Percentiles rank a stretch among this genome's conserved stretches.
Evolutionary conservation across 2,329 filamentous ascomycete species (phyloP).

Genomic region (Colletotrichum australisinense): DNA sequence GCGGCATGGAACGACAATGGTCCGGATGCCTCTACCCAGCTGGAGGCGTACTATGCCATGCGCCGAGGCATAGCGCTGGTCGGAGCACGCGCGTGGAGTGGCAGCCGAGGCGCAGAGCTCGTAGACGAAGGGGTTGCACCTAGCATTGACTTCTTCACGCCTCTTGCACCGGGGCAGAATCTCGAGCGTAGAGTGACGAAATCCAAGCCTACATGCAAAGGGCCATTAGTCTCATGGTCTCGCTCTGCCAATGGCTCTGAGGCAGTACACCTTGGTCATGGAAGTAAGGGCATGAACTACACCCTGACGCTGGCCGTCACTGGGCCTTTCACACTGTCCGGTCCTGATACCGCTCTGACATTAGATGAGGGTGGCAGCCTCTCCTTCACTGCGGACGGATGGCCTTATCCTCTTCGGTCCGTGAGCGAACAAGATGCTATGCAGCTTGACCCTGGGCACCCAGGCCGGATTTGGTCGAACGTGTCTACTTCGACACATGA

Average conservation of each 20-base stretch:
- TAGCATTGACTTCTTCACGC: slow-evolving; percentile 50
- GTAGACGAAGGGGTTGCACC: slow-evolving; percentile 39
- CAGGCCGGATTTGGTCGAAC: slow-evolving; percentile 65
- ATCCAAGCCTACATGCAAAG: background rate
- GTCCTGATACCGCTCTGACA: slow-evolving; percentile 2
- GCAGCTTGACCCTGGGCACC: slow-evolving; percentile 58
- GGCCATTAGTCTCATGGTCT: slow-evolving; percentile 47
- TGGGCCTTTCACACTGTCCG: background rate
- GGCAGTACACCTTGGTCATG: slow-evolving; percentile 42
- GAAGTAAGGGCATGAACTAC: slow-evolving; percentile 59
- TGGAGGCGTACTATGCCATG: slow-evolving; percentile 60
- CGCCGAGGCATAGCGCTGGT: slow-evolving; percentile 56
- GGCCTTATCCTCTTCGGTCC: slow-evolving; percentile 60
- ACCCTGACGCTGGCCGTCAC: slow-evolving; percentile 49
- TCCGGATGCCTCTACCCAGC: slow-evolving; percentile 58
- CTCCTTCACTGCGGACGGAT: slow-evolving; percentile 42
- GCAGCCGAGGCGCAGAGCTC: slow-evolving; percentile 48
- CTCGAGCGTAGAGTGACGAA: slow-evolving; percentile 49
- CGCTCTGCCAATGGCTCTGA: slow-evolving; percentile 18
- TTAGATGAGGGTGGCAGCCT: background rate
- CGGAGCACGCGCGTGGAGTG: slow-evolving; percentile 53
- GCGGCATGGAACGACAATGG: slow-evolving; percentile 63
- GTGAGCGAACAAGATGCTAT: slow-evolving; percentile 55
- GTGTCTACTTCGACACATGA: slow-evolving; percentile 56
- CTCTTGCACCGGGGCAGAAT: slow-evolving; percentile 55